A percentile compares a stretch with the other conserved stretches of the same genome.
These are phyloP conservation scores for Adansonia digitata DNA, from an alignment of 345 rosid genomes.

Conservation along the genomic window DNA sequence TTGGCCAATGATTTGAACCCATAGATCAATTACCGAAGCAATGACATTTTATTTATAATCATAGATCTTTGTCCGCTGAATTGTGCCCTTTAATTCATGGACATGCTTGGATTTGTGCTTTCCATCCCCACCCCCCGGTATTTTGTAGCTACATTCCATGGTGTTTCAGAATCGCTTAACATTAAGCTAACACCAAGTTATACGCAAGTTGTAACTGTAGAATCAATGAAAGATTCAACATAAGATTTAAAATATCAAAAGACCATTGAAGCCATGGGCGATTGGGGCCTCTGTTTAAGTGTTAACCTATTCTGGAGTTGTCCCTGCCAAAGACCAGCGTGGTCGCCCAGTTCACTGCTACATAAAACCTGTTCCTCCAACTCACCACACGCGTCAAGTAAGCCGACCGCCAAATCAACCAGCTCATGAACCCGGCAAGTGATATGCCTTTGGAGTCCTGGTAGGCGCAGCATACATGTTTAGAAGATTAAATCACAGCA, in stretches of 20 bases:
- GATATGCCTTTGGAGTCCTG: conserved; percentile 62
- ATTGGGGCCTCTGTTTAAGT: neutral
- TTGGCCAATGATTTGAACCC: neutral
- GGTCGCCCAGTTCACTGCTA: conserved; percentile 71
- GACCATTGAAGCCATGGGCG: neutral
- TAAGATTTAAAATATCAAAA: neutral
- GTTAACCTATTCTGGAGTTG: conserved; percentile 49
- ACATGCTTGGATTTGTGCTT: no score
- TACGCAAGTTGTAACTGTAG: neutral
- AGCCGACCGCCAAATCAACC: conserved; percentile 68
- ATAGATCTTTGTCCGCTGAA: no score
- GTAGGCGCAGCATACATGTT: neutral
- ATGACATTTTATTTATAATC: no score
- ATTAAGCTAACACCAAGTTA: neutral
- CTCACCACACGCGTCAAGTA: conserved; percentile 66
- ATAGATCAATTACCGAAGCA: no score
- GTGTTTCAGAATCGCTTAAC: neutral
- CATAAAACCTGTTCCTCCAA: conserved; percentile 75
- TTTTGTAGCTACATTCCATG: no score
- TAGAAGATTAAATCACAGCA: no score
- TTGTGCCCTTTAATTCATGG: neutral
- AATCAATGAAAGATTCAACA: neutral
- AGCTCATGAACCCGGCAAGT: conserved; percentile 50
- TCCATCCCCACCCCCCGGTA: no score
- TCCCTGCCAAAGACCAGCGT: conserved; percentile 74